Evolutionary conservation across 2,329 filamentous ascomycete genomes (phyloP).

Genomic region (Phoma sp.): DNA sequence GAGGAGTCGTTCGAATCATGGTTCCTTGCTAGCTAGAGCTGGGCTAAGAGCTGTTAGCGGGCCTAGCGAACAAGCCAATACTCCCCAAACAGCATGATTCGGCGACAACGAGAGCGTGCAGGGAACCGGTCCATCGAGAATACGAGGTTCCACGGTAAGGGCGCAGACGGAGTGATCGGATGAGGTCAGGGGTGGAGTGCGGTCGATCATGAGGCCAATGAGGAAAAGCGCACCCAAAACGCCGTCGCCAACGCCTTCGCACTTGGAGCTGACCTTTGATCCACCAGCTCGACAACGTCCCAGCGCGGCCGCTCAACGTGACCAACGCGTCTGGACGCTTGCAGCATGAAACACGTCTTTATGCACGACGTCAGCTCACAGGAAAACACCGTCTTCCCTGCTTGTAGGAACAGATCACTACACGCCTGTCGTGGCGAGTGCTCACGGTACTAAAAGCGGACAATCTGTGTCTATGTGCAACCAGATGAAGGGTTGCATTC

Average conservation of each 20-base stretch:
- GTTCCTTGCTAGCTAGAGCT: conserved; percentile 2
- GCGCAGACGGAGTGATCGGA: conserved; percentile 17
- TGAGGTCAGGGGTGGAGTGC: conserved; percentile 8
- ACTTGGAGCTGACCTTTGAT: conserved; percentile 2
- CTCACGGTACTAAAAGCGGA: conserved; percentile 3
- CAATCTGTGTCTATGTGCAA: conserved; percentile 4
- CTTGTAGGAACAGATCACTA: neutral
- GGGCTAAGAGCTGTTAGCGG: conserved; percentile 3
- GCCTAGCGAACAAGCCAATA: conserved; percentile 11
- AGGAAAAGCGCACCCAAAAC: conserved; percentile 3
- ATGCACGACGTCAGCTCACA: neutral
- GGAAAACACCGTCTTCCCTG: neutral
- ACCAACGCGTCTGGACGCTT: neutral
- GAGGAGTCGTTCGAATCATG: conserved; percentile 9
- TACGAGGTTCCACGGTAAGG: conserved; percentile 23
- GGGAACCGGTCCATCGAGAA: conserved; percentile 8
- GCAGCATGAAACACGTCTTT: conserved; percentile 7
- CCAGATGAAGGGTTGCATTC: conserved; percentile 11
- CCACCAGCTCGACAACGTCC: conserved; percentile 10
- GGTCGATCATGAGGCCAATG: conserved; percentile 15
- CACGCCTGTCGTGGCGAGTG: conserved; percentile 4
- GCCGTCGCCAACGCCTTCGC: conserved; percentile 1
- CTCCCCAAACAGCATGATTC: conserved; percentile 12
- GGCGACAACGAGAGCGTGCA: conserved; percentile 5
- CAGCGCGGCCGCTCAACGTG: neutral